Evolutionary conservation across 495 filamentous ascomycete genomes (phyloP).

Genomic region (Neurospora discreta): DNA sequence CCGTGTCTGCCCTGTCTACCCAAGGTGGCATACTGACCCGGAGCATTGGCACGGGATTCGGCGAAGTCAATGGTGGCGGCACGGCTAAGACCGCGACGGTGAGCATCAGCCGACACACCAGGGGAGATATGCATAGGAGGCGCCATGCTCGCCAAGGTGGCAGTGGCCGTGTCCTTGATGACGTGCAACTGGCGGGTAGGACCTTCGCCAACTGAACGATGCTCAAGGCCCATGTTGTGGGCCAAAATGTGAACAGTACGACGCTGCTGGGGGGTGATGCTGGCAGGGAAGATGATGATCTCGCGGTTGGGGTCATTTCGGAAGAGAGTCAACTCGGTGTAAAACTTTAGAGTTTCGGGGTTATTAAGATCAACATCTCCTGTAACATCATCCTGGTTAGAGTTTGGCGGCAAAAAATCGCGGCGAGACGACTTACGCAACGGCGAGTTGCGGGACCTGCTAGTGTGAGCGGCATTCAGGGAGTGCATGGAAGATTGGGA

Average conservation of each 20-base stretch:
- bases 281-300: constrained; percentile 68
- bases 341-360: constrained; percentile 73
- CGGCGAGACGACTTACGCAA: constrained; percentile 19
- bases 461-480: constrained; percentile 43
- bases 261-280: constrained; percentile 70
- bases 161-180: constrained; percentile 48
- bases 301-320: constrained; percentile 68
- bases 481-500: constrained; percentile 78
- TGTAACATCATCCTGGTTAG: constrained; percentile 12
- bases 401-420: constrained; percentile 16
- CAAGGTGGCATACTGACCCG: constrained; percentile 58
- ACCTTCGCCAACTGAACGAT: constrained; percentile 76
- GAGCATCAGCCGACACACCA: constrained; percentile 59
- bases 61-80: constrained; percentile 98
- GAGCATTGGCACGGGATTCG: constrained; percentile 64
- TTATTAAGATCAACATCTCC: constrained; percentile 86
- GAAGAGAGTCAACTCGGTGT: constrained; percentile 81
- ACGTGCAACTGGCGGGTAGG: constrained; percentile 83
- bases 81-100: constrained; percentile 73
- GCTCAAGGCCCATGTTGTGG: constrained; percentile 86
- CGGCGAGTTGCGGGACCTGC: constrained; percentile 25
- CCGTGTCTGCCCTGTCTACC: constrained; percentile 55
- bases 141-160: constrained; percentile 11
- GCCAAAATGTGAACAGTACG: constrained; percentile 87
- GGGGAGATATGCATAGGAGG: constrained; percentile 41